Conservation (phyloP, 2,329 filamentous ascomycete species). For the Colletotrichum theobromicola region DNA sequence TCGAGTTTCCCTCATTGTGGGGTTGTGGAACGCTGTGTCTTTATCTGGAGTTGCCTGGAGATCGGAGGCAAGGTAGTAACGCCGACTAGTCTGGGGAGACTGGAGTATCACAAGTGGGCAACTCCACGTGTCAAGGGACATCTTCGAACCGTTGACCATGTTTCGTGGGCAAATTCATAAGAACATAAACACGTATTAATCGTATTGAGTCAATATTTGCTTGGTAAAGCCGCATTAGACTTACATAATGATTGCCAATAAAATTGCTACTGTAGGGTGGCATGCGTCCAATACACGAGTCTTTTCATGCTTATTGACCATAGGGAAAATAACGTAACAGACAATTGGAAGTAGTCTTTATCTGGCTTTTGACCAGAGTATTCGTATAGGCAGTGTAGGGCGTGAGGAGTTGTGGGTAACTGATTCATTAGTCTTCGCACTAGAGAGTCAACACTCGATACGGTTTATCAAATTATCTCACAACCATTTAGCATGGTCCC, state of each 20-base stretch:
- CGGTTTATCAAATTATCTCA: neutral
- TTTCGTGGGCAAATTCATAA: neutral
- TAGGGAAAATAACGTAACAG: neutral
- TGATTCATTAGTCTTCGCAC: neutral
- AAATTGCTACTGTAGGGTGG: neutral
- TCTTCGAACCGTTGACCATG: neutral
- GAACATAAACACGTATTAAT: neutral
- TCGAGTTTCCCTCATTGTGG: neutral
- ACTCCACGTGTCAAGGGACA: neutral
- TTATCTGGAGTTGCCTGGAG: neutral
- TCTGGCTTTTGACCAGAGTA: neutral
- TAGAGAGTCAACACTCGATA: neutral
- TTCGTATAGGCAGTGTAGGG: neutral
- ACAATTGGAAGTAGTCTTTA: neutral
- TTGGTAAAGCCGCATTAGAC: neutral
- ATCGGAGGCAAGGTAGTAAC: neutral
- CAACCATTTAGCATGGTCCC: neutral
- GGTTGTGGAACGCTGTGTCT: neutral
- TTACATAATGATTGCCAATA: neutral
- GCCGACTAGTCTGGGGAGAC: neutral
- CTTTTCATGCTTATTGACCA: neutral
- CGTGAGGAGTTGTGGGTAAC: neutral
- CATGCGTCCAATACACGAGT: neutral
- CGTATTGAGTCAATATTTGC: neutral
- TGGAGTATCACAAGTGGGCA: neutral